Percentiles rank a stretch among this genome's conserved stretches.
These are phyloP conservation scores for Naematelia aurantialba DNA, from an alignment of 768 basidiomycete genomes.

Conservation along the genomic window DNA sequence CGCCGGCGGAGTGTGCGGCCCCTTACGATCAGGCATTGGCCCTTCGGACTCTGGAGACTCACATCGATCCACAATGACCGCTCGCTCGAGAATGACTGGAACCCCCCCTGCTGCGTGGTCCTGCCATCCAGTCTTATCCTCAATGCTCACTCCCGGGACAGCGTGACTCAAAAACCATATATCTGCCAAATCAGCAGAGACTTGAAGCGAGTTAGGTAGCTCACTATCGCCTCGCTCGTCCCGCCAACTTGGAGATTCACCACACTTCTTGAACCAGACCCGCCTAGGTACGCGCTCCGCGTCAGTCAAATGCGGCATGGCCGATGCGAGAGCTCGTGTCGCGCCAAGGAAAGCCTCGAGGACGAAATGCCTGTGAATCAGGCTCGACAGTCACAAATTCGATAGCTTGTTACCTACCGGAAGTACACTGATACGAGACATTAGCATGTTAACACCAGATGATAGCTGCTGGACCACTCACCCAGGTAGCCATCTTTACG, in stretches of 20 bases:
- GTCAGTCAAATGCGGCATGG: constrained; percentile 7
- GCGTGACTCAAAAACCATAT: constrained; percentile 39
- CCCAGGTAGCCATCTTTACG: constrained; percentile 20
- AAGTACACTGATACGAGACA: constrained; percentile 20
- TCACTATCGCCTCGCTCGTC: constrained; percentile 5
- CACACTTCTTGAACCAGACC: constrained; percentile 36
- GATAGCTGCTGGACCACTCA: constrained; percentile 7
- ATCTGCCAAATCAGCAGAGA: constrained; percentile 20
- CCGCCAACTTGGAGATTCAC: constrained; percentile 29
- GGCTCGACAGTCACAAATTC: neutral
- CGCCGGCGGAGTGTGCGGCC: constrained; percentile 34
- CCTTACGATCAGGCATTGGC: constrained; percentile 13
- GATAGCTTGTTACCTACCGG: neutral
- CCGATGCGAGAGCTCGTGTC: constrained; percentile 23
- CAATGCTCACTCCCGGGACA: constrained; percentile 33
- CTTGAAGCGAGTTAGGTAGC: neutral
- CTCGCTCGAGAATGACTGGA: constrained; percentile 38
- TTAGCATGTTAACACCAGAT: no score
- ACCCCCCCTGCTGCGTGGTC: constrained; percentile 29
- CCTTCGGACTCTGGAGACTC: constrained; percentile 6
- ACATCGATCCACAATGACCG: constrained; percentile 47
- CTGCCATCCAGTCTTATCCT: constrained; percentile 38
- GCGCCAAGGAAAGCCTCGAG: constrained; percentile 41
- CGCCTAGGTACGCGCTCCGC: constrained; percentile 15
- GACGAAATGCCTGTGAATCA: constrained; percentile 32